These are phyloP conservation scores for Sanghuangporus weigelae DNA, from an alignment of 1,284 basidiomycete species.

Conservation along the genomic window DNA sequence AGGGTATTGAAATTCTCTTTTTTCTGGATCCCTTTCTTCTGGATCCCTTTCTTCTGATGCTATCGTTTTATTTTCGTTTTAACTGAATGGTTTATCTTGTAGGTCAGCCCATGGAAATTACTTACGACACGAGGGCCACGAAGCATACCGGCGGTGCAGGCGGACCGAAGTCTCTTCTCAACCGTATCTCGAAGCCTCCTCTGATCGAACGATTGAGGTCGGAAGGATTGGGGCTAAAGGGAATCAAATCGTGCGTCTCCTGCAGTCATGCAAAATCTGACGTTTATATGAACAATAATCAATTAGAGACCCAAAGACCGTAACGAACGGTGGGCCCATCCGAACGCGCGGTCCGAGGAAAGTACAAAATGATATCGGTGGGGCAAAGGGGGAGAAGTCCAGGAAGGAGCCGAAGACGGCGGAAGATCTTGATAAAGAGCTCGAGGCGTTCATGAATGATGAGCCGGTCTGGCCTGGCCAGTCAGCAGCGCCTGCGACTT, in stretches of 20 bases:
- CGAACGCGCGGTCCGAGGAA: conserved; percentile 30
- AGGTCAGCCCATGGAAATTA: conserved; percentile 83
- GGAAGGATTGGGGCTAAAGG: conserved; percentile 31
- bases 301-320: background rate
- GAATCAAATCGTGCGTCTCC: conserved; percentile 19
- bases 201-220: conserved; percentile 53
- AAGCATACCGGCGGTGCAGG: conserved; percentile 35
- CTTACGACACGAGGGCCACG: conserved; percentile 43
- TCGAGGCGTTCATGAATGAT: conserved; percentile 89
- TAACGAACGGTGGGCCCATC: conserved; percentile 32
- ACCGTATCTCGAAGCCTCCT: conserved; percentile 59
- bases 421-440: conserved; percentile 84
- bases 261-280: background rate
- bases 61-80: background rate
- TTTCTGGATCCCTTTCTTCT: conserved; percentile 7
- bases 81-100: background rate
- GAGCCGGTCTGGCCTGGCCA: conserved; percentile 19
- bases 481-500: conserved; percentile 21
- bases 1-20: conserved; percentile 51
- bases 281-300: background rate
- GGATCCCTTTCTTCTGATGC: background rate
- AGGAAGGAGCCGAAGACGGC: conserved; percentile 61
- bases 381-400: conserved; percentile 28
- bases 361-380: conserved; percentile 18
- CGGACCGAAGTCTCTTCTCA: conserved; percentile 50